Evolutionary conservation across 106 monocot genomes (phyloP).

Genomic region (Dendrobium nobile): DNA sequence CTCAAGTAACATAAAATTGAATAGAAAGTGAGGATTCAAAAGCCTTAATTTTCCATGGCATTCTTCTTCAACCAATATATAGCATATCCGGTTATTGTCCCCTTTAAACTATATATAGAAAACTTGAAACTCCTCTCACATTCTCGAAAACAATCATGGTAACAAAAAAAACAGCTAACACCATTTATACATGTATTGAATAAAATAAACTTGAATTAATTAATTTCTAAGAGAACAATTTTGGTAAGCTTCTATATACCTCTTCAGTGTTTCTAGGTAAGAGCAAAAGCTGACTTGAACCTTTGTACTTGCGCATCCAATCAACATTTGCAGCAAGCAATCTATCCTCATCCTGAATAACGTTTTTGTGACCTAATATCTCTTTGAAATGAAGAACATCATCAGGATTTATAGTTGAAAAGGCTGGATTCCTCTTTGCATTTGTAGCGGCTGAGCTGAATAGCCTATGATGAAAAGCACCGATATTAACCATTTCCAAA

Average conservation of each 20-base stretch:
- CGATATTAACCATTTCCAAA: slow-evolving; percentile 2
- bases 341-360: slow-evolving; percentile 87
- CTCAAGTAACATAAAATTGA: too few relatives aligned
- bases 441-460: slow-evolving; percentile 38
- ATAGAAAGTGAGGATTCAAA: neutral
- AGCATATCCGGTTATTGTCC: neutral
- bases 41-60: neutral
- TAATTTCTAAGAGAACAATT: neutral
- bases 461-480: slow-evolving; percentile 19
- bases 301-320: slow-evolving; percentile 91
- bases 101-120: neutral
- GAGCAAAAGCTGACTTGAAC: slow-evolving; percentile 81
- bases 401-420: slow-evolving; percentile 54
- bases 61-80: neutral
- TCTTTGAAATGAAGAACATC: slow-evolving; percentile 65
- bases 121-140: neutral
- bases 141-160: neutral
- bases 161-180: neutral
- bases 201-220: neutral
- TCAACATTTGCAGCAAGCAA: slow-evolving; percentile 73
- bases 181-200: neutral
- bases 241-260: slow-evolving; percentile 32
- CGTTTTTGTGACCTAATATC: slow-evolving; percentile 69
- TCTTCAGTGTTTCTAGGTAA: slow-evolving; percentile 68
- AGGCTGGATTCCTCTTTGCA: slow-evolving; percentile 53